Conservation (phyloP, 768 basidiomycete genomes). For the Hemileccinum impolitum region DNA sequence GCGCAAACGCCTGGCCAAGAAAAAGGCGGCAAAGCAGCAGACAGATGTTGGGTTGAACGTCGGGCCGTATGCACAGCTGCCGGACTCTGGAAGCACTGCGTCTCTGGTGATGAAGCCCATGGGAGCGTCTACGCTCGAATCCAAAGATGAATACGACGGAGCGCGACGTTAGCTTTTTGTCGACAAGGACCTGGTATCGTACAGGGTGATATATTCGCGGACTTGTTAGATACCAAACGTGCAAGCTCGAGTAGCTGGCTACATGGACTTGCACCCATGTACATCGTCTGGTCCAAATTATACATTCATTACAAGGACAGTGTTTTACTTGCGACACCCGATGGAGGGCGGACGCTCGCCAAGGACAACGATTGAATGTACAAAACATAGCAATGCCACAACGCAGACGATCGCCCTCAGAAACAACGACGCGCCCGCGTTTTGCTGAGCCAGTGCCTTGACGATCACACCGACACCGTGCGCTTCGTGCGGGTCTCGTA, state of each 20-base stretch:
- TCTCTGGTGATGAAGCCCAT: constrained; percentile 31
- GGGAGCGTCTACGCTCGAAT: constrained; percentile 4
- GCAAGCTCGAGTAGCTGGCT: constrained; percentile 33
- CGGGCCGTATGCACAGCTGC: constrained; percentile 24
- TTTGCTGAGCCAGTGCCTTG: constrained; percentile 19
- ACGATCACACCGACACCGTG: constrained; percentile 13
- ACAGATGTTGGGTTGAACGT: neutral
- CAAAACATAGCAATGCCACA: constrained; percentile 1
- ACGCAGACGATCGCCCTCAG: constrained; percentile 5
- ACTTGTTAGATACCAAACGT: constrained; percentile 10
- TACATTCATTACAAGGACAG: too few relatives aligned
- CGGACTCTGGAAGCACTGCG: constrained; percentile 27
- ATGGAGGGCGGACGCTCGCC: neutral
- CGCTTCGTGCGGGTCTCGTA: constrained; percentile 10
- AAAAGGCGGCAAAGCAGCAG: constrained; percentile 20
- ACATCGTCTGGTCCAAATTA: too few relatives aligned
- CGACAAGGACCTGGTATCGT: neutral
- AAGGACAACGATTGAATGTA: constrained; percentile 4
- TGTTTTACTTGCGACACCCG: neutral
- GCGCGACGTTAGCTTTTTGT: constrained; percentile 7
- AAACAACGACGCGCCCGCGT: constrained; percentile 7
- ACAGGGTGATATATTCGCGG: neutral
- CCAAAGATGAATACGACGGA: constrained; percentile 6
- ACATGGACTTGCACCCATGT: constrained; percentile 18
- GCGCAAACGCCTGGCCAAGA: constrained; percentile 31